Percentiles rank a stretch among this genome's conserved stretches.
These are phyloP conservation scores for Pharnaceum exiguum DNA, from an alignment of 148 eudicot species.

Conservation along the genomic window DNA sequence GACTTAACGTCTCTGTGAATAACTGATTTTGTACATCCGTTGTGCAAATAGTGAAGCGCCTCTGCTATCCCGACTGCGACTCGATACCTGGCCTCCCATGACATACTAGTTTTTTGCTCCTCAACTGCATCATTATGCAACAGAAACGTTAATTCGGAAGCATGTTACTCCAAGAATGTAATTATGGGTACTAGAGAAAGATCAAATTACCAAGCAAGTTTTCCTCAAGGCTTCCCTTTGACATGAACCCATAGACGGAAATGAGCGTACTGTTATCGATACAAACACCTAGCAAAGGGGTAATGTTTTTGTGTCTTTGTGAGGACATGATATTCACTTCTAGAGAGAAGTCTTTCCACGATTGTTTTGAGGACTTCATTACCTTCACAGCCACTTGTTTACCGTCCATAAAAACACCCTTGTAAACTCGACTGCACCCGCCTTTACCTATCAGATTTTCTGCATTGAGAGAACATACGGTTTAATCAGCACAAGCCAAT, in stretches of 20 bases:
- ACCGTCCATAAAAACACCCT: slow-evolving; percentile 73
- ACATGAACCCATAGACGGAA: slow-evolving; percentile 67
- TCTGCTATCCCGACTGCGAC: slow-evolving; percentile 78
- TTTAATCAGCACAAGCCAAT: not conserved
- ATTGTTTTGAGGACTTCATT: slow-evolving; percentile 58
- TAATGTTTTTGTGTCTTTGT: slow-evolving; percentile 55
- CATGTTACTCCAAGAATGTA: not conserved
- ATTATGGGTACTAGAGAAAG: not conserved
- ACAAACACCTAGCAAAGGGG: slow-evolving; percentile 78
- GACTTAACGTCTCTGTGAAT: slow-evolving; percentile 95
- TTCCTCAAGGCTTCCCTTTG: slow-evolving; percentile 75
- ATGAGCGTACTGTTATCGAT: slow-evolving; percentile 56
- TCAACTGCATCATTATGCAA: slow-evolving; percentile 32
- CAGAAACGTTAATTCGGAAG: not conserved
- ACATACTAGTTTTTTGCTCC: slow-evolving; percentile 27
- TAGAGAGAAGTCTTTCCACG: slow-evolving; percentile 62
- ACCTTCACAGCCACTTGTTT: slow-evolving; percentile 78
- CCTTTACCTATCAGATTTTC: slow-evolving; percentile 84
- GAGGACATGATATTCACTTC: slow-evolving; percentile 82
- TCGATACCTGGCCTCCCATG: slow-evolving; percentile 74
- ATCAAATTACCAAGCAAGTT: slow-evolving; percentile 50
- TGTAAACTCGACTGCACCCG: slow-evolving; percentile 76
- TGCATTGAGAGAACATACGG: slow-evolving; percentile 22
- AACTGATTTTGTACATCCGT: slow-evolving; percentile 52
- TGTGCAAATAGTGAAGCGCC: slow-evolving; percentile 67